Base-by-base conservation (phyloP, 768 basidiomycete species). In the Lactifluus subvellereus region DNA sequence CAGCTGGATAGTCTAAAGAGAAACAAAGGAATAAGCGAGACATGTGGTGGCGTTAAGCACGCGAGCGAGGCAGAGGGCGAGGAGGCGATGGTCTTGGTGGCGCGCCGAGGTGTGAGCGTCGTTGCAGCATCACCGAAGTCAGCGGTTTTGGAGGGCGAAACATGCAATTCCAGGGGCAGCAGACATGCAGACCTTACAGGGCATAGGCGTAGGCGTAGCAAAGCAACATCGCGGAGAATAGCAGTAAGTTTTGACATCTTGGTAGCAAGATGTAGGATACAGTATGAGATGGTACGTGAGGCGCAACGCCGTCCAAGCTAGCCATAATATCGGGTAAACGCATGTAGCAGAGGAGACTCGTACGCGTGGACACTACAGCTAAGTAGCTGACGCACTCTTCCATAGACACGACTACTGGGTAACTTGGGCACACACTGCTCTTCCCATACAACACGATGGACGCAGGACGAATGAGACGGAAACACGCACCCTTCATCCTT, bases 401-500 rank as follows among this genome's bases (percentile, higher is more conserved):
- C 47, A 38, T 52, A 61, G 47, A 55, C 54, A 49, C 32, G 49
- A 56, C 64, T 56, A 52, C n/a, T 8, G 42, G 42, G 43, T 42
- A 45, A 47, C 16, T 3, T n/a, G 40, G 32, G 50, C 27, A 22
- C 51, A 48, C 42, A 49, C 20, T 14, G 7, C 60, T n/a, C 27
- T 33, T 54, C 38, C 43, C 32, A 47, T 55, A 60, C 45, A 40
- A 60, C 30, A 55, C 35, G 10, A 50, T 7, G 49, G 40, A 54
- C 50, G 30, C 22, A 49, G 40, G 50, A 57, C 45, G 53, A 54
- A 33, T 14, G 27, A 57, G 45, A 59, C 54, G 62, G 22, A 27
- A 27, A 40, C 58, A 83, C 94, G 92, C 84, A 98, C 95, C 94
- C 94, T 89, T 96, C 94, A 69, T 97, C 95, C 74, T 93, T 93